These are phyloP conservation scores for Amanita rimosa DNA, from an alignment of 768 basidiomycete genomes.

Conservation along the genomic window DNA sequence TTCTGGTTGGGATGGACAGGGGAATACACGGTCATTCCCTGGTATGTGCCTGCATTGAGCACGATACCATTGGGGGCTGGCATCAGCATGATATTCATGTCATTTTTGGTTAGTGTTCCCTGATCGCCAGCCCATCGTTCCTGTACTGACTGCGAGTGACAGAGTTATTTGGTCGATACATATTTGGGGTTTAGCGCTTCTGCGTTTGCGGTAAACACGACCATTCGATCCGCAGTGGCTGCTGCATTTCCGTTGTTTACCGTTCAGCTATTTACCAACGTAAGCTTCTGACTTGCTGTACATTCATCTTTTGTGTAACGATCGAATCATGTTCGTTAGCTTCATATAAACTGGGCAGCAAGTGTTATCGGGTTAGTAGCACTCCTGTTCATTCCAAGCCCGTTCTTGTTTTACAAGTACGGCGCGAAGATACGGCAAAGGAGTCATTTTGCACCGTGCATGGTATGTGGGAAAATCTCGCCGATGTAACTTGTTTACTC, in stretches of 20 bases:
- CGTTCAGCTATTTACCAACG: slow-evolving; percentile 46
- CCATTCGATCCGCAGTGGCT: slow-evolving; percentile 44
- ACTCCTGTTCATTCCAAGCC: slow-evolving; percentile 48
- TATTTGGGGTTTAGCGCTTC: slow-evolving; percentile 51
- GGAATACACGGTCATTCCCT: slow-evolving; percentile 36
- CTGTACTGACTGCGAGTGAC: slow-evolving; percentile 35
- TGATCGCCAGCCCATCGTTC: slow-evolving; percentile 41
- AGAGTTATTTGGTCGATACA: slow-evolving; percentile 51
- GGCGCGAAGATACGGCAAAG: slow-evolving; percentile 44
- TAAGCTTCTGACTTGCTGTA: slow-evolving; percentile 24
- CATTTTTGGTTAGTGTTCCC: slow-evolving; percentile 31
- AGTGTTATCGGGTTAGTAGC: slow-evolving; percentile 48
- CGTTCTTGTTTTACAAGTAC: slow-evolving; percentile 62
- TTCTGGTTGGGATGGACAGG: slow-evolving; percentile 67
- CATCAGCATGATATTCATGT: slow-evolving; percentile 46
- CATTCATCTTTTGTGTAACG: not conserved
- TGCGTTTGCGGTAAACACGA: slow-evolving; percentile 51
- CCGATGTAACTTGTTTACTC: not conserved
- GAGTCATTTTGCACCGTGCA: slow-evolving; percentile 46
- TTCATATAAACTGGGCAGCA: slow-evolving; percentile 39
- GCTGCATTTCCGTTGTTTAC: slow-evolving; percentile 61
- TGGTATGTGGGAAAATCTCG: slow-evolving; percentile 18
- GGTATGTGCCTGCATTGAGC: slow-evolving; percentile 46
- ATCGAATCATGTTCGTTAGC: slow-evolving; percentile 18
- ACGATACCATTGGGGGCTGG: slow-evolving; percentile 36